Evolutionary conservation across 2,329 filamentous ascomycete species (phyloP).

Genomic region (Leptosphaerulina australis): DNA sequence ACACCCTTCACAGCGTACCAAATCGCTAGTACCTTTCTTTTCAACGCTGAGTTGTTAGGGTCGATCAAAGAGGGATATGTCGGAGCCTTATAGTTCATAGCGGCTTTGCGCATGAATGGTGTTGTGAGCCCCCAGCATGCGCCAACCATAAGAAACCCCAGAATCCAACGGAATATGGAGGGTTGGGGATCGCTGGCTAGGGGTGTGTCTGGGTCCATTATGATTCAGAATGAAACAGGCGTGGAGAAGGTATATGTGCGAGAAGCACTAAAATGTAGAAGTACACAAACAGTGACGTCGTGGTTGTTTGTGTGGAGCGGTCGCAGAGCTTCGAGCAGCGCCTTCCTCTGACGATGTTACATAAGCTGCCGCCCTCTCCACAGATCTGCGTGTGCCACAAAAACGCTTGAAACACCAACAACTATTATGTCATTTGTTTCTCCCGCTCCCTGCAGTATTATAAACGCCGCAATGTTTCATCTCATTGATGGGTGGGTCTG

Average conservation of each 20-base stretch:
- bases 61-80: constrained; percentile 41
- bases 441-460: not conserved
- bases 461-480: constrained; percentile 2
- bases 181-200: constrained; percentile 38
- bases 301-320: not conserved
- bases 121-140: constrained; percentile 93
- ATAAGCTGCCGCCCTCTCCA: not conserved
- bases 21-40: constrained; percentile 65
- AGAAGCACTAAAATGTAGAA: too few relatives aligned
- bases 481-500: not conserved
- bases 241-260: not conserved
- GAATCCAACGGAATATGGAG: constrained; percentile 75
- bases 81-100: constrained; percentile 71
- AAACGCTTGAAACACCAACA: constrained; percentile 6
- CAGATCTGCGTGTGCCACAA: too few relatives aligned
- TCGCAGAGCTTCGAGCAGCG: not conserved
- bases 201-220: constrained; percentile 43
- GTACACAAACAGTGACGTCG: not conserved
- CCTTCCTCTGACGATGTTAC: not conserved
- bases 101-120: constrained; percentile 84
- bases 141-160: constrained; percentile 89
- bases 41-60: constrained; percentile 62
- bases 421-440: not conserved
- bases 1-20: constrained; percentile 80
- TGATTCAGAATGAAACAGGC: not conserved